phyloP scores from a whole-genome alignment of 2,329 filamentous ascomycete genomes.

The Fusarium secorum region DNA sequence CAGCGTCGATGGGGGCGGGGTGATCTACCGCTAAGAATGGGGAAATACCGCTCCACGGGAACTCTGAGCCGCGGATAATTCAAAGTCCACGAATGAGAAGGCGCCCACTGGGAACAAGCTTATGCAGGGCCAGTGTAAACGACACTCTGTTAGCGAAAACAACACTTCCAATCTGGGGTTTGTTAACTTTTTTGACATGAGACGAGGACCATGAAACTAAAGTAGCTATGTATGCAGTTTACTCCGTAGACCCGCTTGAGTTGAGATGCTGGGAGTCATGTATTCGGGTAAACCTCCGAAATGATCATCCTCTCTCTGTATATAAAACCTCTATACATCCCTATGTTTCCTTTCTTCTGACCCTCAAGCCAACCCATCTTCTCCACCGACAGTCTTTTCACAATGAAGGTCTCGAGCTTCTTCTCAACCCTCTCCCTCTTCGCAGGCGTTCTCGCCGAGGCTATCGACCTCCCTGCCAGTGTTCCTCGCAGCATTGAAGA shows the following conservation, averaged over 20 bases:
- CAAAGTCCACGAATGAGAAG: neutral
- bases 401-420: constrained; percentile 36
- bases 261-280: neutral
- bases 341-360: neutral
- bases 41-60: constrained; percentile 35
- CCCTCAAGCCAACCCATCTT: neutral
- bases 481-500: constrained; percentile 38
- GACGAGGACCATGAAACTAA: neutral
- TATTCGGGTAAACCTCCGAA: constrained; percentile 12
- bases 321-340: constrained; percentile 12
- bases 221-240: neutral
- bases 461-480: constrained; percentile 36
- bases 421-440: constrained; percentile 31
- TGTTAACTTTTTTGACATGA: neutral
- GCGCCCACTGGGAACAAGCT: neutral
- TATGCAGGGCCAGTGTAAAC: neutral
- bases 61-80: constrained; percentile 27
- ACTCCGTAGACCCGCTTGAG: neutral
- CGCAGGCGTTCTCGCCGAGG: constrained; percentile 24
- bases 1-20: constrained; percentile 28
- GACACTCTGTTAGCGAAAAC: neutral
- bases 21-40: constrained; percentile 31
- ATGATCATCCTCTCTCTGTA: neutral
- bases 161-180: neutral
- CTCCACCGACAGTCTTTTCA: neutral